These are phyloP conservation scores for Trametes sanguinea DNA, from an alignment of 768 basidiomycete species.

Conservation along the genomic window DNA sequence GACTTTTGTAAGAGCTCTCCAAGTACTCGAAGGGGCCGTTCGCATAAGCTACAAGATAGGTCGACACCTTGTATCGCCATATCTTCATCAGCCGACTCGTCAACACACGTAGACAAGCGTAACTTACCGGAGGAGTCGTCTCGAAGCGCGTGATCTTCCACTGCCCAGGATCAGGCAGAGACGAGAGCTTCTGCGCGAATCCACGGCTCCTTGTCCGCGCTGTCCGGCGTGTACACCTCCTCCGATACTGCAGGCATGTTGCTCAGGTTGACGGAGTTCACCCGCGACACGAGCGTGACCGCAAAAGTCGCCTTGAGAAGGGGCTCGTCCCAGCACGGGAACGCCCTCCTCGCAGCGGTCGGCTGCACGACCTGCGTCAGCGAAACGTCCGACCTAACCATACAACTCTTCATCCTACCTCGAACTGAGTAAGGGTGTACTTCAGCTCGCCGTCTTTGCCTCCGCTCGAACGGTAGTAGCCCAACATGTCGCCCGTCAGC, in stretches of 20 bases:
- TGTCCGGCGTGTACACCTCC: constrained; percentile 43
- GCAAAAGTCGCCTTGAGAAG: constrained; percentile 82
- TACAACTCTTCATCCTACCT: constrained; percentile 41
- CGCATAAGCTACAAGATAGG: constrained; percentile 87
- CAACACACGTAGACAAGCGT: not conserved
- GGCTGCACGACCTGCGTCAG: constrained; percentile 49
- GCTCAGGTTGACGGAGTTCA: constrained; percentile 73
- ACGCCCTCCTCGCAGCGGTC: constrained; percentile 79
- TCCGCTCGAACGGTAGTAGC: constrained; percentile 75
- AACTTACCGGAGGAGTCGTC: constrained; percentile 66
- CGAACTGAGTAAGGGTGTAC: constrained; percentile 89
- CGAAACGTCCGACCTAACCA: too few relatives aligned
- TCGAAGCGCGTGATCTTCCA: constrained; percentile 89
- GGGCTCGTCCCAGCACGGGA: constrained; percentile 96
- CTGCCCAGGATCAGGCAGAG: constrained; percentile 30
- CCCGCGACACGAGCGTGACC: constrained; percentile 81
- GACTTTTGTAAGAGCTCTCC: constrained; percentile 76
- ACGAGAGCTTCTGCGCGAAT: constrained; percentile 40
- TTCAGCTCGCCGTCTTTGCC: constrained; percentile 64
- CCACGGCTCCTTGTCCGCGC: constrained; percentile 25
- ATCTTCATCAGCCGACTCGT: not conserved
- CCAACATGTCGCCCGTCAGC: constrained; percentile 75
- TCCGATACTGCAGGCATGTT: constrained; percentile 86
- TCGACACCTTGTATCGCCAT: constrained; percentile 57
- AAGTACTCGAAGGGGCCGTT: constrained; percentile 81